These are phyloP conservation scores for Moesziomyces parantarcticus DNA, from an alignment of 1,284 basidiomycete genomes.

Conservation along the genomic window DNA sequence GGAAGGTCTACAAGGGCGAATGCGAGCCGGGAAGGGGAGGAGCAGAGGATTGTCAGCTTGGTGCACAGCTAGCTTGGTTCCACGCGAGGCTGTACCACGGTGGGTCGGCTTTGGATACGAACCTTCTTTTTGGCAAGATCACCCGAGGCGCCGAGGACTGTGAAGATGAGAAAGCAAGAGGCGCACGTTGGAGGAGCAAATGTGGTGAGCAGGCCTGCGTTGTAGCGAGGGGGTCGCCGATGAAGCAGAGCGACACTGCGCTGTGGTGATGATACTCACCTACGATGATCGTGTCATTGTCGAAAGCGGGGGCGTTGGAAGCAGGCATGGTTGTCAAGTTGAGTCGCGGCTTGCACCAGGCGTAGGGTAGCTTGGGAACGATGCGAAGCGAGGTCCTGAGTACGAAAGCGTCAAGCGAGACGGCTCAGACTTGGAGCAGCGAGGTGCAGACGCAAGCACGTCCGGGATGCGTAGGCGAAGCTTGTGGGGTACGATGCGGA, in stretches of 20 bases:
- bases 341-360: not conserved
- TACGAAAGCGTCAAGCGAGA: too few species aligned
- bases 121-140: slow-evolving; percentile 99
- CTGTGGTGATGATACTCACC: slow-evolving; percentile 43
- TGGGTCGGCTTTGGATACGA: slow-evolving; percentile 6
- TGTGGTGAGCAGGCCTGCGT: too few species aligned
- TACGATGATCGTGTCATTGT: slow-evolving; percentile 62
- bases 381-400: too few species aligned
- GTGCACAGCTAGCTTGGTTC: too few species aligned
- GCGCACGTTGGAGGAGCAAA: too few species aligned
- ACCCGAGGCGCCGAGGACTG: slow-evolving; percentile 95
- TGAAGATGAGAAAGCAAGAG: not conserved
- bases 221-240: too few species aligned
- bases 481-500: too few species aligned
- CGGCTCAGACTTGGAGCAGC: too few species aligned
- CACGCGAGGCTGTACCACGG: not conserved
- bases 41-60: not conserved
- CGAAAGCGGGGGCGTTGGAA: slow-evolving; percentile 48
- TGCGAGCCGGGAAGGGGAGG: too few species aligned
- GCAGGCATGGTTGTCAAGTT: slow-evolving; percentile 29
- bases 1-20: slow-evolving; percentile 56
- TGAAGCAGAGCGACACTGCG: not conserved
- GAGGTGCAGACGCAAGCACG: too few species aligned
- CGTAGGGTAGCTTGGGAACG: not conserved
- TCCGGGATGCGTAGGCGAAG: too few species aligned